Conservation (phyloP, 306 rosid species). For the Carpinus viminea region DNA sequence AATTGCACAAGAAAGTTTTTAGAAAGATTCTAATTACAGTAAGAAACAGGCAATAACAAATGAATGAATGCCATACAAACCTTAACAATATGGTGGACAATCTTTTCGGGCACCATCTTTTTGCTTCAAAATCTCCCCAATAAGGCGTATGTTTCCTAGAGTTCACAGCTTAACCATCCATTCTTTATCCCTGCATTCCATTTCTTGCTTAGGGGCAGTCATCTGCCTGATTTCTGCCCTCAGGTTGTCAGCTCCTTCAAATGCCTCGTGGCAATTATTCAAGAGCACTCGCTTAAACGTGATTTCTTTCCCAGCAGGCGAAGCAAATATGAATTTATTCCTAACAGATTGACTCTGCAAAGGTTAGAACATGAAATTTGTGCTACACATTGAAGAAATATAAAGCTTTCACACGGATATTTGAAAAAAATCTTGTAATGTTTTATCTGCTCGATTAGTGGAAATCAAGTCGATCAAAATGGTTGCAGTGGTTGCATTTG, state of each 20-base stretch:
- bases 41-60: not conserved
- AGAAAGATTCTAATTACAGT: not conserved
- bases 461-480: too few species aligned
- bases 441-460: too few species aligned
- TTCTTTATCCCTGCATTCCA: constrained; percentile 45
- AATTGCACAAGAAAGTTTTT: constrained; percentile 4
- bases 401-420: too few species aligned
- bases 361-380: too few species aligned
- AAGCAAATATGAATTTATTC: too few species aligned
- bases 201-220: constrained; percentile 42
- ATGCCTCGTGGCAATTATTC: constrained; percentile 45
- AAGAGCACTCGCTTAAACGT: not conserved
- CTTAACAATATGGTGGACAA: constrained; percentile 50
- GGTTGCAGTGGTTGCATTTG: too few species aligned
- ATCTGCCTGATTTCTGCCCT: constrained; percentile 42
- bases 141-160: constrained; percentile 47
- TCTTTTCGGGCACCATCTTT: constrained; percentile 46
- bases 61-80: constrained; percentile 21
- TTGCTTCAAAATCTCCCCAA: constrained; percentile 46
- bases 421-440: too few species aligned
- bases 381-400: too few species aligned
- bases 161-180: constrained; percentile 41
- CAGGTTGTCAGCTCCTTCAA: constrained; percentile 43
- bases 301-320: too few species aligned
- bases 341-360: too few species aligned